These are phyloP conservation scores for Metschnikowia colocasiae DNA, from an alignment of 805 yeast species.

Conservation along the genomic window DNA sequence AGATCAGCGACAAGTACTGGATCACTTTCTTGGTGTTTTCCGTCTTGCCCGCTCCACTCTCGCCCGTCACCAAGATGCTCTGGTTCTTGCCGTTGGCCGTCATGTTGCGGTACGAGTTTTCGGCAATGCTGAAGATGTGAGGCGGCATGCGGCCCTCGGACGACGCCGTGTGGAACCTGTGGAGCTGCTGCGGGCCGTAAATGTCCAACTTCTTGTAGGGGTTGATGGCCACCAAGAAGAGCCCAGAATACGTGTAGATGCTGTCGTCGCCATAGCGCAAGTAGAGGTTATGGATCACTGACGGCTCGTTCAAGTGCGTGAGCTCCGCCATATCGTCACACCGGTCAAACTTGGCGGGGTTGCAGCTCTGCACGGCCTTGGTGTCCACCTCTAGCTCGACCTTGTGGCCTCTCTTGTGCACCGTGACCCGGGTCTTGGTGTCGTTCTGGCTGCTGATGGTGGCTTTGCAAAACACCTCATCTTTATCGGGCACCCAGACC, in stretches of 20 bases:
- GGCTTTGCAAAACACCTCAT: constrained; percentile 57
- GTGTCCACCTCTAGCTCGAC: constrained; percentile 41
- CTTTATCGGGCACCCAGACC: constrained; percentile 77
- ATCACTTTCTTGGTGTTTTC: constrained; percentile 94
- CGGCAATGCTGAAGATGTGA: constrained; percentile 88
- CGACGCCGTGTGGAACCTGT: constrained; percentile 44
- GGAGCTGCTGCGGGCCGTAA: constrained; percentile 57
- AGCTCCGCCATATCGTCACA: constrained; percentile 95
- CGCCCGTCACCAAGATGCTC: constrained; percentile 95
- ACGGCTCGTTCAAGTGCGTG: constrained; percentile 91
- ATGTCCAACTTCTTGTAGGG: constrained; percentile 79
- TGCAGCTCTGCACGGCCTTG: constrained; percentile 56
- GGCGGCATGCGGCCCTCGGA: constrained; percentile 50
- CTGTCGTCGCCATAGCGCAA: constrained; percentile 71
- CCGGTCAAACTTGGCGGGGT: constrained; percentile 85
- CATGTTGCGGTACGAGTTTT: constrained; percentile 76
- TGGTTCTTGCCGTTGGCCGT: constrained; percentile 70
- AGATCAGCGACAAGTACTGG: constrained; percentile 81
- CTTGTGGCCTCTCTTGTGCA: constrained; percentile 40
- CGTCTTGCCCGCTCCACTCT: constrained; percentile 98
- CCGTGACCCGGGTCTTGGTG: constrained; percentile 36
- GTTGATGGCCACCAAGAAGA: constrained; percentile 90
- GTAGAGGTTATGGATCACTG: constrained; percentile 82
- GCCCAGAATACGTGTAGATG: constrained; percentile 92
- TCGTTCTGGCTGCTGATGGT: constrained; percentile 45